These are phyloP conservation scores for Suhomyces canberraensis DNA, from an alignment of 805 yeast genomes.

Conservation along the genomic window DNA sequence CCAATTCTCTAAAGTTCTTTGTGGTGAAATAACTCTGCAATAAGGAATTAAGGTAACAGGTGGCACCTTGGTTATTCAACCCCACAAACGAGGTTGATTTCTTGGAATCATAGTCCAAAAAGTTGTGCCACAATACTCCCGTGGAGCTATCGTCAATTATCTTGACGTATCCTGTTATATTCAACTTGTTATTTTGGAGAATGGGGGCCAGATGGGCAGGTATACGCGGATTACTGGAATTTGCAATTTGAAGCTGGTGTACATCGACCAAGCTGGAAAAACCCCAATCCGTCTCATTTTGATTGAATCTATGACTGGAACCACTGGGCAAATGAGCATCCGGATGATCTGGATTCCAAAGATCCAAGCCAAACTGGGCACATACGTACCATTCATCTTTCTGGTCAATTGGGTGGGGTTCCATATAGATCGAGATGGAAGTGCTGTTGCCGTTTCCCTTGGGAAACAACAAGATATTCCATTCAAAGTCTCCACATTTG, in stretches of 20 bases:
- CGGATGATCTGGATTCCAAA: slow-evolving; percentile 79
- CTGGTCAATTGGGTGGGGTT: slow-evolving; percentile 53
- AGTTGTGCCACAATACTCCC: slow-evolving; percentile 92
- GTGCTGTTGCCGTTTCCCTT: slow-evolving; percentile 57
- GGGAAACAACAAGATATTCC: slow-evolving; percentile 76
- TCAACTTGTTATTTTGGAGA: slow-evolving; percentile 54
- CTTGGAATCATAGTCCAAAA: slow-evolving; percentile 80
- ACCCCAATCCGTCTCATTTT: slow-evolving; percentile 92
- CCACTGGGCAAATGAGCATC: slow-evolving; percentile 54
- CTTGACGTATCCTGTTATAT: slow-evolving; percentile 74
- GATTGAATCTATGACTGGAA: slow-evolving; percentile 75
- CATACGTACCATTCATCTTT: slow-evolving; percentile 74
- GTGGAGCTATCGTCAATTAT: slow-evolving; percentile 82
- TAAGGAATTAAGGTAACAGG: slow-evolving; percentile 91
- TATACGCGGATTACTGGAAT: slow-evolving; percentile 16
- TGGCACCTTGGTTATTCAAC: slow-evolving; percentile 94
- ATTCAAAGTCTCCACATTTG: slow-evolving; percentile 58
- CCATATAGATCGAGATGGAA: slow-evolving; percentile 69
- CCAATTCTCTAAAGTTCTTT: slow-evolving; percentile 73
- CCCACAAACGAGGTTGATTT: slow-evolving; percentile 89
- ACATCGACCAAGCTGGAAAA: slow-evolving; percentile 72
- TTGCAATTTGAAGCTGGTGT: slow-evolving; percentile 46
- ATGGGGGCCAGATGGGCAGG: slow-evolving; percentile 29
- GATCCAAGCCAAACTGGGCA: slow-evolving; percentile 81
- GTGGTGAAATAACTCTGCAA: slow-evolving; percentile 90